These are phyloP conservation scores for Acer yangbiense DNA, from an alignment of 345 rosid genomes.

Conservation along the genomic window DNA sequence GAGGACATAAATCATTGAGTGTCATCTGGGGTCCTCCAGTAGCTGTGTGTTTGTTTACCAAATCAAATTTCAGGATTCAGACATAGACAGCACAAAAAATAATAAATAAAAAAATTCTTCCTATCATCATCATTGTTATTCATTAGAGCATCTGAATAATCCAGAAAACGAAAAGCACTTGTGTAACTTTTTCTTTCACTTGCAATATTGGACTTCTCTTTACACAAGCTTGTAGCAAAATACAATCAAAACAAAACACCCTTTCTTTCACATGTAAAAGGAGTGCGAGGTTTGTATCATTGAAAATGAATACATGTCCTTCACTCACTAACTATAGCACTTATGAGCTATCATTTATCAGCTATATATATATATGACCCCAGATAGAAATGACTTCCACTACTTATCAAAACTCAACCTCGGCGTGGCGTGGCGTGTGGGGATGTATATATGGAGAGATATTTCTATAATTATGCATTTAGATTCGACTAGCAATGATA, in stretches of 20 bases:
- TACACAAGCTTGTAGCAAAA: neutral
- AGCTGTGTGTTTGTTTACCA: constrained; percentile 10
- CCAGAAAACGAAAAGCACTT: constrained; percentile 3
- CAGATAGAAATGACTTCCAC: neutral
- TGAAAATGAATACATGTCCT: neutral
- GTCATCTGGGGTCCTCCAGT: neutral
- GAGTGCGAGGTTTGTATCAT: neutral
- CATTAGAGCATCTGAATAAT: neutral
- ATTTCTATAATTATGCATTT: neutral
- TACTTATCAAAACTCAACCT: constrained; percentile 3
- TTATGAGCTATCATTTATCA: neutral
- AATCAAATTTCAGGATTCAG: neutral
- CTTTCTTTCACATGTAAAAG: neutral
- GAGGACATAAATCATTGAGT: neutral
- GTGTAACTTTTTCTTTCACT: neutral
- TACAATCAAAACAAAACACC: neutral
- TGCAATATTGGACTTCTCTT: neutral
- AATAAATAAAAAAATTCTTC: neutral
- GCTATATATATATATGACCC: neutral
- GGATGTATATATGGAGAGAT: neutral
- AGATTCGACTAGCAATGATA: constrained; percentile 1
- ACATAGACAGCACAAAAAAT: neutral
- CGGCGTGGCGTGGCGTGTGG: neutral
- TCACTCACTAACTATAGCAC: neutral
- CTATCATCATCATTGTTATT: neutral